Conservation (phyloP, 306 rosid species). For the Erythrophleum fordii region DNA sequence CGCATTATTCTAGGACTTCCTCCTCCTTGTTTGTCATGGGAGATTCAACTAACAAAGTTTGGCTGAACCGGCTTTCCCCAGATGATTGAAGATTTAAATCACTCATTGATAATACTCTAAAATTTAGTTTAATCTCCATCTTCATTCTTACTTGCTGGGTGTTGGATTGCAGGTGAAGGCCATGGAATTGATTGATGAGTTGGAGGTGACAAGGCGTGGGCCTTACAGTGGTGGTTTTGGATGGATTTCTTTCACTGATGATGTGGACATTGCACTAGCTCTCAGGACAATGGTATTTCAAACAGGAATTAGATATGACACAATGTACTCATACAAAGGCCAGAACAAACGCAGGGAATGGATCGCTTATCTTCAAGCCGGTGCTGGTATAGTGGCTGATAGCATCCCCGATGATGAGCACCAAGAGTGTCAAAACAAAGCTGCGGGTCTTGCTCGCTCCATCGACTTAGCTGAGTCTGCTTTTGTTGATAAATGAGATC, state of each 20-base stretch:
- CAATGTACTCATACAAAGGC: conserved; percentile 73
- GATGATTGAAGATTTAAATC: no score
- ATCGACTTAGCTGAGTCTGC: conserved; percentile 83
- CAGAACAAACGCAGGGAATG: conserved; percentile 59
- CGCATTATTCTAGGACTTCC: no score
- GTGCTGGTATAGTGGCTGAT: conserved; percentile 91
- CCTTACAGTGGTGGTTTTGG: conserved; percentile 89
- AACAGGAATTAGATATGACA: conserved; percentile 63
- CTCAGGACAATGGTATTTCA: conserved; percentile 78
- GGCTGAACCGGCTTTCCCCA: no score
- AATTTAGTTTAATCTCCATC: background rate
- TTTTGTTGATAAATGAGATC: conserved; percentile 53
- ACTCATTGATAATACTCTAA: no score
- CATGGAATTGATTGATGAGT: conserved; percentile 77
- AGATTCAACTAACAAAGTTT: no score
- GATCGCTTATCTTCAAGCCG: conserved; percentile 87
- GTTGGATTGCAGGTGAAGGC: conserved; percentile 73
- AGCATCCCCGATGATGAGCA: conserved; percentile 75
- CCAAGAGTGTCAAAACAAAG: conserved; percentile 89
- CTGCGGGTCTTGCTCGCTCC: conserved; percentile 86
- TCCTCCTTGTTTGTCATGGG: no score
- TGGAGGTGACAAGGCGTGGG: conserved; percentile 74
- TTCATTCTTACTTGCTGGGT: conserved; percentile 14
- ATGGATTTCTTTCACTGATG: conserved; percentile 61
- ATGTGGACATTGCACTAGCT: conserved; percentile 86